Evolutionary conservation across 305 asterid species (phyloP), one percentile per base, ranked within the genome.

Genomic region (Striga hermonthica): DNA sequence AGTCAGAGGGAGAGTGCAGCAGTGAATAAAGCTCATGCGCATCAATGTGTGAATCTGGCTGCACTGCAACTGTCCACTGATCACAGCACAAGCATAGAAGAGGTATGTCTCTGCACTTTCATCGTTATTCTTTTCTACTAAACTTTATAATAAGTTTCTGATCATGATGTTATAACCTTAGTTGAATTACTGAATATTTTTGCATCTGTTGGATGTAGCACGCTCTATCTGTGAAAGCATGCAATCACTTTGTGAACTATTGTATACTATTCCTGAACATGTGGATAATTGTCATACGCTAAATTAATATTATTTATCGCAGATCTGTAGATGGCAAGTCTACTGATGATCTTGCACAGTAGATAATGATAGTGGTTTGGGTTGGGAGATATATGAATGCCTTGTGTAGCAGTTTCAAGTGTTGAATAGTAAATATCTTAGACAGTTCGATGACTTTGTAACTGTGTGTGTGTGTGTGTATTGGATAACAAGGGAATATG

Each of bases 41-140:
- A 62, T 64, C 78, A 74, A 69, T 56, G 81, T 62, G 74, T 70
- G 78, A 78, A 79, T 80, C 80, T 90, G 88, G 72, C 75, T 67
- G 96, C 99, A 3, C 72, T 90, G 76, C 99, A 93, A 72, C 77
- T 93, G 76, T 93, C 99, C 69, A 88, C 96, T 55, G 99, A 93
- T 80, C 99, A 93, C 63, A 93, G 99, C 83, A 93, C 99, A 38
- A 90, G 96, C 86, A 90, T 93, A 76, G 88, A 88, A 68, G 96
- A 86, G 89, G 99, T 90, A 81, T 69, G 81, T 49, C 53, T 69
- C 47, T 39, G 11, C 57, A 12, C 15, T 63, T 75, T 56, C 31
- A 52, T 44, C 10, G 13, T 60, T 61, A 52, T 65, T 54, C 58
- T 16, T 60, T 52, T 58, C 1, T 22, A 22, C 31, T 22, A 22